A percentile compares a stretch with the other conserved stretches of the same genome.
Conservation (phyloP, 2,329 filamentous ascomycete genomes). For the Stemphylium beticola region DNA sequence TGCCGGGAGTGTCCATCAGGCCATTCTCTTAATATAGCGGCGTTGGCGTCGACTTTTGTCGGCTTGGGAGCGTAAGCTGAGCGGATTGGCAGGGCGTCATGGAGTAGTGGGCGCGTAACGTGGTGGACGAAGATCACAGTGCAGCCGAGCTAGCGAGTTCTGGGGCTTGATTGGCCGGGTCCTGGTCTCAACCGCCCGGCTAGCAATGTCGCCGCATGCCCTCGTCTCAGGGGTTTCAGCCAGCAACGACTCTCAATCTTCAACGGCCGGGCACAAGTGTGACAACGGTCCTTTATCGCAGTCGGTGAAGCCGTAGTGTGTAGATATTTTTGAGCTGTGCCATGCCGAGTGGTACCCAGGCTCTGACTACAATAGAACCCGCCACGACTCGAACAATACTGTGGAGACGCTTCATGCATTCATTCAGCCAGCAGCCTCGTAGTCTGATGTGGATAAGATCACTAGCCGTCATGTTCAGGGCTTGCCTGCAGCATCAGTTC, state of each 20-base stretch:
- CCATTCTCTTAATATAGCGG: constrained; percentile 39
- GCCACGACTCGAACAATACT: background rate
- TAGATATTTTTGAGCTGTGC: background rate
- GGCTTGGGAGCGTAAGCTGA: constrained; percentile 33
- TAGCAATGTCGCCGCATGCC: constrained; percentile 32
- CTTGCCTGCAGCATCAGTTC: background rate
- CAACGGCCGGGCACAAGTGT: constrained; percentile 19
- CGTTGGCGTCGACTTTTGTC: constrained; percentile 32
- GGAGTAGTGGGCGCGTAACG: constrained; percentile 41
- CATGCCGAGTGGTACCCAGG: background rate
- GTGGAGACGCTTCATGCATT: background rate
- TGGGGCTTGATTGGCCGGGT: constrained; percentile 32
- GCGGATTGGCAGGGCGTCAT: constrained; percentile 39
- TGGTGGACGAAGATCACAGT: constrained; percentile 40
- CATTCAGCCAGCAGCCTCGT: background rate
- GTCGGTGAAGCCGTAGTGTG: constrained; percentile 15
- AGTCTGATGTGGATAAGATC: background rate
- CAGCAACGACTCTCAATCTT: constrained; percentile 15
- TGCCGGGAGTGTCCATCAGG: constrained; percentile 25
- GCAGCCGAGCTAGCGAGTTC: constrained; percentile 29
- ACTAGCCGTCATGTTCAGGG: background rate
- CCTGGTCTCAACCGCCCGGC: constrained; percentile 34
- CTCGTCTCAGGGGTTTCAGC: constrained; percentile 31
- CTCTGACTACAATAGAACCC: background rate
- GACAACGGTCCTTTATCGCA: constrained; percentile 11